Percentiles rank a stretch among this genome's conserved stretches.
Evolutionary conservation across 257 asterid species (phyloP).

Genomic region (Agastache rugosa): DNA sequence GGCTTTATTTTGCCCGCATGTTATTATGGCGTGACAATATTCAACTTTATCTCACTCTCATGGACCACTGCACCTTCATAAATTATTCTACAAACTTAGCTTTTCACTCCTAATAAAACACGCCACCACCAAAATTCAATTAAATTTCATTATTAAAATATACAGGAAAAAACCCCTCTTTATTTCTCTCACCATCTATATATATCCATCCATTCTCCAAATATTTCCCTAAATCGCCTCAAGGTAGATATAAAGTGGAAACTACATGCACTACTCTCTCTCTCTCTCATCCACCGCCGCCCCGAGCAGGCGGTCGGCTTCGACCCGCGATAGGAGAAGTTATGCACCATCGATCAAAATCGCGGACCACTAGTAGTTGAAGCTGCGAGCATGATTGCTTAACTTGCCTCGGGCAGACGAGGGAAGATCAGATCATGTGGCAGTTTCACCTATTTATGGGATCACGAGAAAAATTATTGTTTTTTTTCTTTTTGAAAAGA

Average conservation of each 20-base stretch:
- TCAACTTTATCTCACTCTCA: constrained; percentile 58
- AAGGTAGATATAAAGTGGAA: neutral
- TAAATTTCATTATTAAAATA: neutral
- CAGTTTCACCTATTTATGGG: constrained; percentile 49
- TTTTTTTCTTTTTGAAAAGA: no score
- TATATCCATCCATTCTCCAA: constrained; percentile 34
- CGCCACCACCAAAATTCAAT: neutral
- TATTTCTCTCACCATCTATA: constrained; percentile 23
- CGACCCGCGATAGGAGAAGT: no score
- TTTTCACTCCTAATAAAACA: constrained; percentile 17
- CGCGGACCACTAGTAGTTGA: constrained; percentile 58
- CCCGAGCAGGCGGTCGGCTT: neutral
- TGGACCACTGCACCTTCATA: constrained; percentile 56
- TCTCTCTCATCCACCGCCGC: neutral
- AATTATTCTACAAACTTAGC: constrained; percentile 13
- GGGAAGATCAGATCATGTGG: constrained; percentile 55
- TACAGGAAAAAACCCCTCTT: neutral
- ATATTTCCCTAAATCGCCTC: neutral
- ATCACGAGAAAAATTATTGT: constrained; percentile 29
- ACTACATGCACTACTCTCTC: constrained; percentile 26
- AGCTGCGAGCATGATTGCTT: constrained; percentile 83
- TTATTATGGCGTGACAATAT: constrained; percentile 58
- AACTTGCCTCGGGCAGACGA: constrained; percentile 34
- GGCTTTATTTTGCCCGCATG: constrained; percentile 45
- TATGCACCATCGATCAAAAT: constrained; percentile 5